Conservation (phyloP, 2,329 filamentous ascomycete genomes). For the Colletotrichum abscissum region DNA sequence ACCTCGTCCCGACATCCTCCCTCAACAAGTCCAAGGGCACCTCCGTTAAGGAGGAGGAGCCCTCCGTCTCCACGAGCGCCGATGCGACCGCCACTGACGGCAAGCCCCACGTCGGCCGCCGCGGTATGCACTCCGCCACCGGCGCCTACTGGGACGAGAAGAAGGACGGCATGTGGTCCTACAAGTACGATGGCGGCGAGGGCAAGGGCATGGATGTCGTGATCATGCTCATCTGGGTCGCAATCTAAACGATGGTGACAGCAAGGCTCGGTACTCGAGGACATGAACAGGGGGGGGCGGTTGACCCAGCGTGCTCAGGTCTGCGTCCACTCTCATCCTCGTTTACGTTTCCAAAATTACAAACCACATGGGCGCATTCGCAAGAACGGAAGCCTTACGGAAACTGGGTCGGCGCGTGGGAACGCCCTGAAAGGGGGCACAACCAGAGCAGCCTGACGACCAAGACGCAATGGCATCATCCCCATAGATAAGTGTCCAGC, state of each 20-base stretch:
- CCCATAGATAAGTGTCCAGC: neutral
- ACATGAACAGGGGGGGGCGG: conserved; percentile 36
- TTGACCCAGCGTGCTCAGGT: neutral
- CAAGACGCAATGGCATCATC: neutral
- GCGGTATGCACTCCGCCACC: conserved; percentile 90
- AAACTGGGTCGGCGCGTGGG: neutral
- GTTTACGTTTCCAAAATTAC: neutral
- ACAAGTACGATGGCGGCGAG: conserved; percentile 81
- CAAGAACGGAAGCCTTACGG: neutral
- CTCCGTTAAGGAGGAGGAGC: conserved; percentile 59
- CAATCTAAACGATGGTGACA: conserved; percentile 55
- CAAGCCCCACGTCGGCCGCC: conserved; percentile 80
- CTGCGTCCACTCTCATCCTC: neutral
- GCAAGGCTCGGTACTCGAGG: neutral
- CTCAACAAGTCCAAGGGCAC: conserved; percentile 70
- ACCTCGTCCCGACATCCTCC: conserved; percentile 77
- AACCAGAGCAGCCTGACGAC: neutral
- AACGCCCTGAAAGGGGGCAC: neutral
- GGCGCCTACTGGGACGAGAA: conserved; percentile 93
- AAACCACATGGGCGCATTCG: neutral
- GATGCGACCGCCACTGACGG: conserved; percentile 68
- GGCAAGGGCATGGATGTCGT: conserved; percentile 76
- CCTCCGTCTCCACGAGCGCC: conserved; percentile 67
- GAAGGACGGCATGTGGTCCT: conserved; percentile 90
- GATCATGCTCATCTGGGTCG: conserved; percentile 83